These are phyloP conservation scores for Dryas alaskensis DNA, from an alignment of 306 rosid species.

Conservation along the genomic window DNA sequence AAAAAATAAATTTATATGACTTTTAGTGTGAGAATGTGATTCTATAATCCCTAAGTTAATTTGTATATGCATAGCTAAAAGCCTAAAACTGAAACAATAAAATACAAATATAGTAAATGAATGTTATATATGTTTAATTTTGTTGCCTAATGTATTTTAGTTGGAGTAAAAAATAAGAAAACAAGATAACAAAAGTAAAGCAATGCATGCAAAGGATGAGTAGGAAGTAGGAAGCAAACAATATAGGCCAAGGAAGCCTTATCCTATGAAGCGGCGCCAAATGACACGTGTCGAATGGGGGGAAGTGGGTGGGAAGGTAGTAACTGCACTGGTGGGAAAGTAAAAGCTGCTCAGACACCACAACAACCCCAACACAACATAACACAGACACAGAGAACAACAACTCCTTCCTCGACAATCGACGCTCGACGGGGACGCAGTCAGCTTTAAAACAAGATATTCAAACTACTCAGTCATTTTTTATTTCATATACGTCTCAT, in stretches of 20 bases:
- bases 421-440: too few relatives aligned
- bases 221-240: not conserved
- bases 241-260: conserved; percentile 43
- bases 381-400: not conserved
- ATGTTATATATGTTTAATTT: too few relatives aligned
- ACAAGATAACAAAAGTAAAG: not conserved
- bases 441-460: too few relatives aligned
- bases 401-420: not conserved
- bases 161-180: not conserved
- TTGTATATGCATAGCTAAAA: too few relatives aligned
- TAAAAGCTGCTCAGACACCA: conserved; percentile 33
- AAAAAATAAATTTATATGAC: too few relatives aligned
- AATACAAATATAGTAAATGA: too few relatives aligned
- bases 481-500: too few relatives aligned
- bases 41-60: too few relatives aligned
- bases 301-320: conserved; percentile 24
- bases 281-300: conserved; percentile 53
- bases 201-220: not conserved
- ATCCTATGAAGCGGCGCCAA: conserved; percentile 33
- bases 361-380: not conserved
- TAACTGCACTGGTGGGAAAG: not conserved
- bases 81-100: too few relatives aligned
- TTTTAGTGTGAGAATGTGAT: too few relatives aligned
- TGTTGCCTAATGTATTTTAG: too few relatives aligned
- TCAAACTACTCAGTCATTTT: too few relatives aligned